Evolutionary conservation across 2,329 filamentous ascomycete species (phyloP).

Genomic region (Talaromyces funiculosus): DNA sequence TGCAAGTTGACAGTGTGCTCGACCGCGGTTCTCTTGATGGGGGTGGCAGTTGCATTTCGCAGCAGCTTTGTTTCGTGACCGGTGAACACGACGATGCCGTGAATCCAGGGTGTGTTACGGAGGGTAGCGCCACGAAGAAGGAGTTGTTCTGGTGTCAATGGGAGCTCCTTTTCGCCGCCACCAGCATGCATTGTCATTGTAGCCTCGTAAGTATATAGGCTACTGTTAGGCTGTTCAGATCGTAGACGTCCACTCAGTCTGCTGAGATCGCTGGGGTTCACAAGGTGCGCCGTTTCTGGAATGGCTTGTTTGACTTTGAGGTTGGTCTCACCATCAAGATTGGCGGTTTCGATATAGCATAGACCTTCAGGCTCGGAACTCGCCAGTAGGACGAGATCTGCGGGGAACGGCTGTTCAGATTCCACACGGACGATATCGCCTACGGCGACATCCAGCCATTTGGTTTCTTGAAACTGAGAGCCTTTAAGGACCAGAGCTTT

Average conservation of each 20-base stretch:
- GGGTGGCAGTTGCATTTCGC: constrained; percentile 94
- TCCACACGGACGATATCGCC: constrained; percentile 91
- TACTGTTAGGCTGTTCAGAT: constrained; percentile 97
- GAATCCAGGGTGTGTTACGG: constrained; percentile 94
- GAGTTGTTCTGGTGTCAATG: constrained; percentile 86
- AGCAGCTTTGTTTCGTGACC: constrained; percentile 98
- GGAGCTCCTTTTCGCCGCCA: constrained; percentile 86
- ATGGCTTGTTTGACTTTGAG: constrained; percentile 97
- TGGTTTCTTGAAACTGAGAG: constrained; percentile 75
- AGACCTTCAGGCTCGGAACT: constrained; percentile 95
- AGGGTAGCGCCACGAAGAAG: constrained; percentile 88
- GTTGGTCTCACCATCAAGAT: constrained; percentile 96
- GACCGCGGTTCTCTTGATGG: constrained; percentile 95
- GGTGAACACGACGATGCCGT: constrained; percentile 93
- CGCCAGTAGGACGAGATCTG: constrained; percentile 84
- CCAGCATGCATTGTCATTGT: constrained; percentile 86
- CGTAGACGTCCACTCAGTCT: constrained; percentile 78
- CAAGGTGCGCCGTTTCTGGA: constrained; percentile 81
- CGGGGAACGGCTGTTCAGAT: constrained; percentile 91
- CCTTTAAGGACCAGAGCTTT: constrained; percentile 78
- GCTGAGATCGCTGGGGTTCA: constrained; percentile 80
- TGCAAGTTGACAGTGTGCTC: constrained; percentile 90
- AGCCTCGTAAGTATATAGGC: constrained; percentile 95
- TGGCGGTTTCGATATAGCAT: constrained; percentile 98
- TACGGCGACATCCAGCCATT: constrained; percentile 89